A percentile compares a stretch with the other conserved stretches of the same genome.
phyloP scores from a whole-genome alignment of 768 basidiomycete genomes.

The Russula virescens region DNA sequence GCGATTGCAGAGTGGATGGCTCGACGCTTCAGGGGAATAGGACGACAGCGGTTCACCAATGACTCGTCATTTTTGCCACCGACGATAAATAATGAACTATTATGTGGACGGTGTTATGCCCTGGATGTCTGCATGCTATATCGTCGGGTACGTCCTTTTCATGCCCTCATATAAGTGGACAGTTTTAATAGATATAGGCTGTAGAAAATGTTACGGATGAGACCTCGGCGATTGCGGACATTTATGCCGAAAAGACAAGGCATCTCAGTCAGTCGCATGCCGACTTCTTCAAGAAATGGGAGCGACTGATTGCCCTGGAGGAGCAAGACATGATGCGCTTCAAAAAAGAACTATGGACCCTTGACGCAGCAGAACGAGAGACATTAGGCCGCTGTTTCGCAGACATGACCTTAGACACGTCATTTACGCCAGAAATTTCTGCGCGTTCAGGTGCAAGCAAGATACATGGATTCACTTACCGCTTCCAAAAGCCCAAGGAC shows the following conservation, averaged over 20 bases:
- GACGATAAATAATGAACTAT: conserved; percentile 74
- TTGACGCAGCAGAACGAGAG: conserved; percentile 76
- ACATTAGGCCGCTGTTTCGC: conserved; percentile 78
- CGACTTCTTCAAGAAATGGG: conserved; percentile 89
- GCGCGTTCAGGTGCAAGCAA: conserved; percentile 36
- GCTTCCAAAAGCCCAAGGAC: conserved; percentile 40
- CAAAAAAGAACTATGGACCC: conserved; percentile 90
- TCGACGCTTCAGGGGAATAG: conserved; percentile 34
- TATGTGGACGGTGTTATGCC: conserved; percentile 77
- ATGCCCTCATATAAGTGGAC: neutral
- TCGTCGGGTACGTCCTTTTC: conserved; percentile 53
- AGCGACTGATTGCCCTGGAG: conserved; percentile 74
- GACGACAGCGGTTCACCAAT: conserved; percentile 24
- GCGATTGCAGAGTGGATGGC: conserved; percentile 76
- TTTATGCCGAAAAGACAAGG: conserved; percentile 72
- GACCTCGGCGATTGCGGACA: conserved; percentile 51
- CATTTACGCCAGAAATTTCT: conserved; percentile 31
- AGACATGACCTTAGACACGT: conserved; percentile 62
- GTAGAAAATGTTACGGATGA: conserved; percentile 58
- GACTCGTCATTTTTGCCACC: conserved; percentile 66
- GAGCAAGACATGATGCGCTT: conserved; percentile 83
- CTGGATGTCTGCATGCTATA: conserved; percentile 92
- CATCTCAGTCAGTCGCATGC: conserved; percentile 66
- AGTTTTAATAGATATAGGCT: conserved; percentile 40
- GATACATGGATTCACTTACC: conserved; percentile 77